Percentiles rank a stretch among this genome's conserved stretches.
Evolutionary conservation across 352 stramenopile genomes (phyloP).

Genomic region (Phytophthora lateralis): DNA sequence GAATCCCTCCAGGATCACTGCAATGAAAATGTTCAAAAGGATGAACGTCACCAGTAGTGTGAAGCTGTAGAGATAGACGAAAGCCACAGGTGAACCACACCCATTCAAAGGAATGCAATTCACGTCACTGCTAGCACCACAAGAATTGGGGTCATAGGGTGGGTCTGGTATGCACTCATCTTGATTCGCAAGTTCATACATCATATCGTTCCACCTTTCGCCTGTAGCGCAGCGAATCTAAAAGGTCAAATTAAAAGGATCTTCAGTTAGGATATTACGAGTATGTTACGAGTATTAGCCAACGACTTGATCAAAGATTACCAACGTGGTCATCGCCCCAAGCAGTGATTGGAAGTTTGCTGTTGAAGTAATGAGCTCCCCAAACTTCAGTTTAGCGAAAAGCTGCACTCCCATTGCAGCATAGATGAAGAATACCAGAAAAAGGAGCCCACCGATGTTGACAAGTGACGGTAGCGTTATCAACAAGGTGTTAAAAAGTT

Average conservation of each 20-base stretch:
- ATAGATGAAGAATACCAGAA: conserved; percentile 94
- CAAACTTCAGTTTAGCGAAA: conserved; percentile 86
- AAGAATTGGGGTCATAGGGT: conserved; percentile 57
- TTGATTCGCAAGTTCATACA: conserved; percentile 83
- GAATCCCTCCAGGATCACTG: conserved; percentile 91
- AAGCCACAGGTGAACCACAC: conserved; percentile 70
- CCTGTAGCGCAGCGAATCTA: conserved; percentile 91
- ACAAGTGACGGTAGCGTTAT: conserved; percentile 83
- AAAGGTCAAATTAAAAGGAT: conserved; percentile 33
- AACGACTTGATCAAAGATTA: conserved; percentile 12
- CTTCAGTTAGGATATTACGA: background rate
- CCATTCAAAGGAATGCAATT: conserved; percentile 68
- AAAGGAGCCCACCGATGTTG: conserved; percentile 88
- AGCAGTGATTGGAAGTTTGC: conserved; percentile 91
- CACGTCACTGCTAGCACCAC: conserved; percentile 53
- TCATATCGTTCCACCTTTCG: conserved; percentile 92
- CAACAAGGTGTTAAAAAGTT: conserved; percentile 91
- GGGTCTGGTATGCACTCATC: conserved; percentile 53
- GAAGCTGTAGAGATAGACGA: conserved; percentile 88
- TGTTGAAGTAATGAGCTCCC: conserved; percentile 63
- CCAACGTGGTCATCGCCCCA: conserved; percentile 68
- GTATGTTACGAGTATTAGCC: background rate
- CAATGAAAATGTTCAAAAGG: conserved; percentile 93
- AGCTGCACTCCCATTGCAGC: conserved; percentile 90
- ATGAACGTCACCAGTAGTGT: conserved; percentile 90